Conservation (phyloP, 495 filamentous ascomycete genomes). For the Cercophora sp. region DNA sequence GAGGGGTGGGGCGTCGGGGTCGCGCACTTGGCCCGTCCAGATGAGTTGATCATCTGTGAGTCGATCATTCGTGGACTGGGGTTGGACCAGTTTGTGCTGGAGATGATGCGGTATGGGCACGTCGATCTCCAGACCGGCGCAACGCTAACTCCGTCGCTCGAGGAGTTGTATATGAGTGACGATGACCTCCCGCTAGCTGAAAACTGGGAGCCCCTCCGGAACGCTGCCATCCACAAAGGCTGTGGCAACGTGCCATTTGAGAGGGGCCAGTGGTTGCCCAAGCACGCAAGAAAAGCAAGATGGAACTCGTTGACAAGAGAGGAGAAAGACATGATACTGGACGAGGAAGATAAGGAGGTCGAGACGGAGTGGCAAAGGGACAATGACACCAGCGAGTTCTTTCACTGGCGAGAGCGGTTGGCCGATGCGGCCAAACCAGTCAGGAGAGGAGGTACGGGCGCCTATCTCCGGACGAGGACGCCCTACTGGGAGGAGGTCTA, state of each 20-base stretch:
- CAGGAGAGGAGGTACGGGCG: too few relatives aligned
- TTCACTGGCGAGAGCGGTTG: too few relatives aligned
- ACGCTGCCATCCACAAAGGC: slow-evolving; percentile 9
- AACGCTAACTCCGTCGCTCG: slow-evolving; percentile 32
- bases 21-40: slow-evolving; percentile 45
- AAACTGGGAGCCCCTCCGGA: slow-evolving; percentile 1
- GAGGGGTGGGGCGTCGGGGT: slow-evolving; percentile 48
- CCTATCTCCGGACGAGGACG: too few relatives aligned
- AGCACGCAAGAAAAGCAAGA: slow-evolving; percentile 31
- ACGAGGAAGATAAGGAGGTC: slow-evolving; percentile 16
- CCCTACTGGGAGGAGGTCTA: too few relatives aligned
- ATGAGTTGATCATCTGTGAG: slow-evolving; percentile 55
- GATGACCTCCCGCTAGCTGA: slow-evolving; percentile 23
- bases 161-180: slow-evolving; percentile 47
- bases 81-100: slow-evolving; percentile 40
- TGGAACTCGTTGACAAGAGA: slow-evolving; percentile 25
- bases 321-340: slow-evolving; percentile 25
- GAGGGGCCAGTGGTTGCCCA: slow-evolving; percentile 28
- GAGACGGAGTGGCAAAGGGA: not conserved
- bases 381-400: too few relatives aligned
- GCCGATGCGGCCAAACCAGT: too few relatives aligned
- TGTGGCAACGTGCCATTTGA: slow-evolving; percentile 33
- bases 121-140: slow-evolving; percentile 41
- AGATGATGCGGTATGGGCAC: slow-evolving; percentile 55
- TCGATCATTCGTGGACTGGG: slow-evolving; percentile 40